Conservation (phyloP, 495 filamentous ascomycete species). For the Penicillium cinerascens region DNA sequence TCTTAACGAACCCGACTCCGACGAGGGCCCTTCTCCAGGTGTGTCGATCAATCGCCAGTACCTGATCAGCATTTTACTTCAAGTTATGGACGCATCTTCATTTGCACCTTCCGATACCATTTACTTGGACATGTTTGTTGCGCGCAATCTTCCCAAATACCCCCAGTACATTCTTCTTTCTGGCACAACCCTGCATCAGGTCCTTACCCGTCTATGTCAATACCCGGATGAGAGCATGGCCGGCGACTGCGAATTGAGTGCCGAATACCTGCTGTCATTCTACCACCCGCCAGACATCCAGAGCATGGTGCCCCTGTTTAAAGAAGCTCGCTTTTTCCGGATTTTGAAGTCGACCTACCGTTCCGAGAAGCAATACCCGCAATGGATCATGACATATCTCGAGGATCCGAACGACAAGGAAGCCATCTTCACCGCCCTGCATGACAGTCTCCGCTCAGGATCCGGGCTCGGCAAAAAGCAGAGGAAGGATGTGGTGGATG, state of each 20-base stretch:
- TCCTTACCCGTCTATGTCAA: constrained; percentile 77
- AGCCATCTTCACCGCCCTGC: constrained; percentile 72
- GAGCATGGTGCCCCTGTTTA: constrained; percentile 70
- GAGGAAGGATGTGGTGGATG: constrained; percentile 65
- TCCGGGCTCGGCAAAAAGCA: constrained; percentile 72
- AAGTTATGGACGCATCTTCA: constrained; percentile 72
- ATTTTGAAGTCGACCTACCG: constrained; percentile 88
- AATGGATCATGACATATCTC: constrained; percentile 76
- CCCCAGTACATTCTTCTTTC: constrained; percentile 91
- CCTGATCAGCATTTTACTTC: constrained; percentile 80
- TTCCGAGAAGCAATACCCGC: constrained; percentile 73
- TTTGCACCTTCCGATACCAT: constrained; percentile 82
- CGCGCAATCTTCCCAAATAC: constrained; percentile 93
- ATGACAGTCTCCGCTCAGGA: constrained; percentile 72
- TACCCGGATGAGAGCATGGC: constrained; percentile 77
- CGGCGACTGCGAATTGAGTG: constrained; percentile 92
- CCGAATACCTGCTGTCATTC: constrained; percentile 88
- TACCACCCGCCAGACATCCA: constrained; percentile 85
- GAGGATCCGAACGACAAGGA: constrained; percentile 76
- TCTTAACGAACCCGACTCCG: constrained; percentile 62
- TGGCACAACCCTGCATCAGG: constrained; percentile 75
- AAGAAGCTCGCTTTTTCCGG: constrained; percentile 82
- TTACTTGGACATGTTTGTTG: constrained; percentile 97
- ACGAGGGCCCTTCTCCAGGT: constrained; percentile 38
- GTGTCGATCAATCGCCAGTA: constrained; percentile 84